These are phyloP conservation scores for Passalora sequoiae DNA, from an alignment of 2,329 filamentous ascomycete genomes.

Conservation along the genomic window DNA sequence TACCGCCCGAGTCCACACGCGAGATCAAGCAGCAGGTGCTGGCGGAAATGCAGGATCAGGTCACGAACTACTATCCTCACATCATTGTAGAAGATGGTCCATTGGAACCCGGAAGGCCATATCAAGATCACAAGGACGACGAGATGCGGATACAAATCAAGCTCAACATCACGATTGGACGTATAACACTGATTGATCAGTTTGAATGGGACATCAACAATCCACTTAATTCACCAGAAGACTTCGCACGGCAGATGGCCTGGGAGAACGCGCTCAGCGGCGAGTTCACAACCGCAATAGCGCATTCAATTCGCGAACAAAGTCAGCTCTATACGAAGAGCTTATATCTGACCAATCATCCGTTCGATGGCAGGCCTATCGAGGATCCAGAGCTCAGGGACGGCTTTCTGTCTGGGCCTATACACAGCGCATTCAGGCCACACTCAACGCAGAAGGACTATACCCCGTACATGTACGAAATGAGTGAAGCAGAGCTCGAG, in stretches of 20 bases:
- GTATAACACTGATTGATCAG: constrained; percentile 89
- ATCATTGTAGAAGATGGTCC: constrained; percentile 85
- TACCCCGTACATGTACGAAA: constrained; percentile 86
- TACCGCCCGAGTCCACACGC: constrained; percentile 62
- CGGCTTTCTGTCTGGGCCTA: constrained; percentile 78
- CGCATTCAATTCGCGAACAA: constrained; percentile 95
- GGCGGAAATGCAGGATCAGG: constrained; percentile 80
- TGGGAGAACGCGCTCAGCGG: constrained; percentile 84
- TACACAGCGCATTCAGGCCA: constrained; percentile 78
- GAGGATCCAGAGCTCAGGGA: constrained; percentile 86
- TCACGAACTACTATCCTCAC: constrained; percentile 89
- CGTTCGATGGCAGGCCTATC: constrained; percentile 87
- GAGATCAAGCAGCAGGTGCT: constrained; percentile 55
- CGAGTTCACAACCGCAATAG: constrained; percentile 95
- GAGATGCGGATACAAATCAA: constrained; percentile 97
- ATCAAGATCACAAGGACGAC: constrained; percentile 94
- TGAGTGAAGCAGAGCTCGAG: constrained; percentile 85
- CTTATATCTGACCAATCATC: constrained; percentile 86
- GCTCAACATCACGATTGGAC: constrained; percentile 94
- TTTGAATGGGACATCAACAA: constrained; percentile 99
- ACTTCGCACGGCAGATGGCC: constrained; percentile 86
- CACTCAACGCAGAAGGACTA: constrained; percentile 92
- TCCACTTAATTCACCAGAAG: constrained; percentile 85
- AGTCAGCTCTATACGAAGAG: constrained; percentile 90
- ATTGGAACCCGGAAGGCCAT: constrained; percentile 82